Percentiles rank a stretch among this genome's conserved stretches.
Evolutionary conservation across 495 filamentous ascomycete species (phyloP).

Genomic region (Talaromyces liani): DNA sequence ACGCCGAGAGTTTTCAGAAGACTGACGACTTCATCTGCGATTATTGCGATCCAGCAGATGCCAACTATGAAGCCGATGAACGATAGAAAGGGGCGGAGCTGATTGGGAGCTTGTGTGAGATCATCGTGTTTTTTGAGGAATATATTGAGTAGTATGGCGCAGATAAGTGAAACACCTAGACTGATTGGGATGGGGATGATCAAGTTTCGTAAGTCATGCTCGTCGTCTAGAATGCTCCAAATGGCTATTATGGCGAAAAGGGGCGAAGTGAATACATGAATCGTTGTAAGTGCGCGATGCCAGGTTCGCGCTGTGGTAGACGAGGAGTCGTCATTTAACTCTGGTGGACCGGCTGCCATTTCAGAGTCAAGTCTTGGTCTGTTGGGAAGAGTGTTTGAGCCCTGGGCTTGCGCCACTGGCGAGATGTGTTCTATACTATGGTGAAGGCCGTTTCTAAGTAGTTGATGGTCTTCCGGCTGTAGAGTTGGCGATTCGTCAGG

Average conservation of each 20-base stretch:
- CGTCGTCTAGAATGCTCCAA: constrained; percentile 61
- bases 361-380: constrained; percentile 37
- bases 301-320: constrained; percentile 48
- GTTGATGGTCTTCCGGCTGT: constrained; percentile 13
- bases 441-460: not conserved
- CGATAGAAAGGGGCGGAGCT: constrained; percentile 68
- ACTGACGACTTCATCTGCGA: constrained; percentile 93
- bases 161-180: constrained; percentile 59
- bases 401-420: not conserved
- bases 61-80: constrained; percentile 86
- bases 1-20: constrained; percentile 92
- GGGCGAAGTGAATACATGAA: constrained; percentile 84
- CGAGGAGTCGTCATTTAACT: constrained; percentile 13
- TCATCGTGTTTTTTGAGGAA: constrained; percentile 38
- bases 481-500: constrained; percentile 38
- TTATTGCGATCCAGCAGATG: constrained; percentile 93
- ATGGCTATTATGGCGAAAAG: constrained; percentile 71
- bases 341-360: constrained; percentile 22
- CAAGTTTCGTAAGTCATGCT: constrained; percentile 42
- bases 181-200: constrained; percentile 59
- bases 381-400: constrained; percentile 7
- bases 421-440: not conserved
- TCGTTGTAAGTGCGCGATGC: constrained; percentile 82
- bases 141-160: constrained; percentile 54
- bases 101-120: constrained; percentile 44